A percentile compares a stretch with the other conserved stretches of the same genome.
These are phyloP conservation scores for Panaeolus papilionaceus DNA, from an alignment of 768 basidiomycete species.

Conservation along the genomic window DNA sequence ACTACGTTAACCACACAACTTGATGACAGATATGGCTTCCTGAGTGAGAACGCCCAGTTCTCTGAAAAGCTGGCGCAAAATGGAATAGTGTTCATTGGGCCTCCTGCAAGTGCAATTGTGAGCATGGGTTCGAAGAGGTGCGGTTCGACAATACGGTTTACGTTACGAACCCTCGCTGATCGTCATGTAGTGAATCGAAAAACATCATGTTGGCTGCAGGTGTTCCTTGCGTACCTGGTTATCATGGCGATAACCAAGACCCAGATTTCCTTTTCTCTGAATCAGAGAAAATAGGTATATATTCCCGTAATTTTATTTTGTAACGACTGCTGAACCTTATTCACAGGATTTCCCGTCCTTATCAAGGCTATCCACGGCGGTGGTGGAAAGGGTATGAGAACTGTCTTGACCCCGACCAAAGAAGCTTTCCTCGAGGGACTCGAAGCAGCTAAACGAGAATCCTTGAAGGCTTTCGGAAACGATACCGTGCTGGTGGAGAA, in stretches of 20 bases:
- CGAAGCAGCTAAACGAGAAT: constrained; percentile 88
- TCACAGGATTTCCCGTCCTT: constrained; percentile 82
- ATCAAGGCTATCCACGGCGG: constrained; percentile 98
- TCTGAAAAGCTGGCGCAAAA: constrained; percentile 74
- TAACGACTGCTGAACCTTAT: not conserved
- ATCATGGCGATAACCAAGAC: constrained; percentile 86
- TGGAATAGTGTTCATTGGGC: constrained; percentile 91
- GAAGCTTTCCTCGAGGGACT: constrained; percentile 81
- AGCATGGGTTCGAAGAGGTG: constrained; percentile 97
- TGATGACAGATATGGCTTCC: constrained; percentile 74
- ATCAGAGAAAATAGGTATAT: constrained; percentile 71
- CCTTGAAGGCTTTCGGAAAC: constrained; percentile 86
- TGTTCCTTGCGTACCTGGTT: constrained; percentile 94
- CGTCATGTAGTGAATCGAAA: constrained; percentile 74
- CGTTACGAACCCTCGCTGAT: constrained; percentile 4
- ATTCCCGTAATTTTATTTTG: not conserved
- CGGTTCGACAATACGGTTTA: not conserved
- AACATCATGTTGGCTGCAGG: constrained; percentile 95
- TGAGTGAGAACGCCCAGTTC: constrained; percentile 91
- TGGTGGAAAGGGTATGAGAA: constrained; percentile 95
- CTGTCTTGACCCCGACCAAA: constrained; percentile 61
- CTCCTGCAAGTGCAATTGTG: constrained; percentile 84
- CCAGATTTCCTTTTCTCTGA: constrained; percentile 70
- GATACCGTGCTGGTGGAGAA: constrained; percentile 89
- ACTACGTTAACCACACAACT: constrained; percentile 14